Percentiles rank a stretch among this genome's conserved stretches.
Evolutionary conservation across 805 yeast species (phyloP).

Genomic region (Scheffersomyces spartinae): DNA sequence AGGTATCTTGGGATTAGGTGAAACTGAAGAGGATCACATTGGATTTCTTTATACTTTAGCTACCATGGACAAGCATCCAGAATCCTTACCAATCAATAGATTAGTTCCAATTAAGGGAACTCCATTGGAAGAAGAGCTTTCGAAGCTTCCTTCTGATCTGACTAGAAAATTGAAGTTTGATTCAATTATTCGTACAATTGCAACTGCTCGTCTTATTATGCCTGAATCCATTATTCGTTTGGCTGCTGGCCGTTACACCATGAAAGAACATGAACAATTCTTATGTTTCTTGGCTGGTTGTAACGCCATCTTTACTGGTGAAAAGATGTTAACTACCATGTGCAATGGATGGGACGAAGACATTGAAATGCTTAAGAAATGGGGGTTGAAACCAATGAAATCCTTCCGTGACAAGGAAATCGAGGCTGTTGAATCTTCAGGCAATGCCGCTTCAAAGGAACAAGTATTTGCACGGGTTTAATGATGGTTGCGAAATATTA

Average conservation of each 20-base stretch:
- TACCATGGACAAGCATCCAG: conserved; percentile 65
- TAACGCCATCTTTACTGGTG: conserved; percentile 75
- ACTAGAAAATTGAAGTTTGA: conserved; percentile 43
- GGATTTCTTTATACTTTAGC: conserved; percentile 57
- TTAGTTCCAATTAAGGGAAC: conserved; percentile 74
- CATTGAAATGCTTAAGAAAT: conserved; percentile 48
- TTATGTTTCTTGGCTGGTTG: conserved; percentile 69
- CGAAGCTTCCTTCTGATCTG: conserved; percentile 18
- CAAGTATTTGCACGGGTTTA: too few species aligned
- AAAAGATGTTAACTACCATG: conserved; percentile 71
- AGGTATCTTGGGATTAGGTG: conserved; percentile 73
- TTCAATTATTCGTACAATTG: conserved; percentile 53
- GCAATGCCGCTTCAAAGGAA: too few species aligned
- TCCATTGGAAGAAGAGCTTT: conserved; percentile 47
- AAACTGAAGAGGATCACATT: conserved; percentile 58
- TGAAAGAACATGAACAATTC: conserved; percentile 68
- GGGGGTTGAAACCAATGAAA: conserved; percentile 58
- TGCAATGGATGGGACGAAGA: conserved; percentile 83
- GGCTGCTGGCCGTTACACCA: conserved; percentile 75
- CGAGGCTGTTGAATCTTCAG: conserved; percentile 1
- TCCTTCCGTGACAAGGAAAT: conserved; percentile 17
- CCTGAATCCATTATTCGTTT: conserved; percentile 59
- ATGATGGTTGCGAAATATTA: too few species aligned
- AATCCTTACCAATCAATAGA: conserved; percentile 70
- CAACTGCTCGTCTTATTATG: conserved; percentile 68